These are phyloP conservation scores for Exutisphaerella laricina DNA, from an alignment of 2,329 filamentous ascomycete genomes.

Conservation along the genomic window DNA sequence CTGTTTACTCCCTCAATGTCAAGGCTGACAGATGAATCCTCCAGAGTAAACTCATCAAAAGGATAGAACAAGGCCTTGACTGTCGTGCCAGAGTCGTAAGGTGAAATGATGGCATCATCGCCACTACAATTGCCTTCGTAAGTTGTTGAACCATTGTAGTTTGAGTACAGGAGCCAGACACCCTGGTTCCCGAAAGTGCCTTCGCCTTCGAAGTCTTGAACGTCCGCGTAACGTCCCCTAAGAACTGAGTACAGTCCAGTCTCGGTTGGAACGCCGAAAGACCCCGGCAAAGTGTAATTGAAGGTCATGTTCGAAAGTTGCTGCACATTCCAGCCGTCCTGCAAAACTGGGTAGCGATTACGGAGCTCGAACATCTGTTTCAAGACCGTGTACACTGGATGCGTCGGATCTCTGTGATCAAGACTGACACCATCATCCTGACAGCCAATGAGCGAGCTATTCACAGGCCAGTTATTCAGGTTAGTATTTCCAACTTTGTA, in stretches of 20 bases:
- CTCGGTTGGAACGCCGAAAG: conserved; percentile 49
- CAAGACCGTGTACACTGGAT: conserved; percentile 56
- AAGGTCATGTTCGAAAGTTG: conserved; percentile 54
- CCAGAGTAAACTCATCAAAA: conserved; percentile 52
- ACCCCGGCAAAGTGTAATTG: conserved; percentile 48
- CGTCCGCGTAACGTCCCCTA: conserved; percentile 45
- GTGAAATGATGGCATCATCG: conserved; percentile 49
- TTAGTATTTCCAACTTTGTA: conserved; percentile 53
- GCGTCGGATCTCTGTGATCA: conserved; percentile 59
- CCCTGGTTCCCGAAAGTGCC: conserved; percentile 40
- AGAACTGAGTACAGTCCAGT: conserved; percentile 57
- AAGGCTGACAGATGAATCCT: conserved; percentile 42
- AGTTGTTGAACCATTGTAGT: conserved; percentile 44
- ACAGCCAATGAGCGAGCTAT: conserved; percentile 51
- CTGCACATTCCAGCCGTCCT: conserved; percentile 53
- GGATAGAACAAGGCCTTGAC: conserved; percentile 61
- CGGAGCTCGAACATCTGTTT: conserved; percentile 59
- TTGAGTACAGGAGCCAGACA: conserved; percentile 51
- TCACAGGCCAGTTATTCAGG: conserved; percentile 54
- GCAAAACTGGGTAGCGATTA: conserved; percentile 51
- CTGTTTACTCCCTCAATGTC: conserved; percentile 44
- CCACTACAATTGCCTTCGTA: conserved; percentile 56
- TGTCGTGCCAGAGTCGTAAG: conserved; percentile 49
- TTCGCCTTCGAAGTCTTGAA: conserved; percentile 47
- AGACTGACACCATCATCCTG: conserved; percentile 52